Conservation (phyloP, 2,329 filamentous ascomycete genomes). For the Colletotrichum abscissum region DNA sequence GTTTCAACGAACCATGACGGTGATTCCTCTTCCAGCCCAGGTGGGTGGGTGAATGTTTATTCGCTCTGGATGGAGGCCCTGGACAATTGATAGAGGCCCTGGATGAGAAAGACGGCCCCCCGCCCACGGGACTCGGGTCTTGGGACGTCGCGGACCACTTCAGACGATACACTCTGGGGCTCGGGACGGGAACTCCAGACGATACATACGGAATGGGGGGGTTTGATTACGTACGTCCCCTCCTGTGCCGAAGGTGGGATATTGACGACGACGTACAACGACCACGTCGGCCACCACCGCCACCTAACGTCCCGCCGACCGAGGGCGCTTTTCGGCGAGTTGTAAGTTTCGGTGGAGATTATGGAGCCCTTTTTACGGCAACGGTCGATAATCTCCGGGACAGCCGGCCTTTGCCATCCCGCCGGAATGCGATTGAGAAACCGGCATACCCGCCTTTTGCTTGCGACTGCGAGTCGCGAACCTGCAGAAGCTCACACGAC, state of each 20-base stretch:
- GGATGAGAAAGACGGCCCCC: background rate
- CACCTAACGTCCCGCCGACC: background rate
- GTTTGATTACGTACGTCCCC: conserved; percentile 4
- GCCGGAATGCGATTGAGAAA: background rate
- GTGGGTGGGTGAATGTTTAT: background rate
- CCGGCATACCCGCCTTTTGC: background rate
- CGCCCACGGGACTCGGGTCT: conserved; percentile 4
- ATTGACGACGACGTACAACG: background rate
- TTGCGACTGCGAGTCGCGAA: too few relatives aligned
- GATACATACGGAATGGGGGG: background rate
- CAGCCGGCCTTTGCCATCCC: background rate
- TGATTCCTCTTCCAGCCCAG: background rate
- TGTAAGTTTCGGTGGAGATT: background rate
- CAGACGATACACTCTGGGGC: conserved; percentile 25
- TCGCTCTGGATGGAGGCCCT: background rate
- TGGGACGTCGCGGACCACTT: conserved; percentile 28
- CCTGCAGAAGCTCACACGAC: background rate
- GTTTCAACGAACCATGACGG: conserved; percentile 18
- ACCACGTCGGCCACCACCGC: too few relatives aligned
- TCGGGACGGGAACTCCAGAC: conserved; percentile 19
- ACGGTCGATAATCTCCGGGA: background rate
- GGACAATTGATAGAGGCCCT: background rate
- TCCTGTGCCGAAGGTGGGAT: background rate
- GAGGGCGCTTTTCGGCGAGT: background rate
- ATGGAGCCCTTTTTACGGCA: conserved; percentile 5